phyloP scores from a whole-genome alignment of 2,329 filamentous ascomycete species.

The Paraphaeosphaeria sporulosa region DNA sequence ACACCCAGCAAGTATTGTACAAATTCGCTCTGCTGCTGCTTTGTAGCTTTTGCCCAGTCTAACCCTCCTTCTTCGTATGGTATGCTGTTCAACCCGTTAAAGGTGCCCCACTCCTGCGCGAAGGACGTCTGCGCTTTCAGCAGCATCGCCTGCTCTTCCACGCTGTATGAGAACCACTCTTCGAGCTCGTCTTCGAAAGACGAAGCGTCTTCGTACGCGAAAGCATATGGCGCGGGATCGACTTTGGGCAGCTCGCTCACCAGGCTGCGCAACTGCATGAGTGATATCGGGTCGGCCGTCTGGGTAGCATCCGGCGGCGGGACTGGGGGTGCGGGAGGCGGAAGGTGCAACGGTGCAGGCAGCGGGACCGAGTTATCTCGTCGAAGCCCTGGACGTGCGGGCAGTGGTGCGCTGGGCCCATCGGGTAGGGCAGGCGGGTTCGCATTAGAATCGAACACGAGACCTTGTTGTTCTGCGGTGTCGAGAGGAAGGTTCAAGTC shows the following conservation, averaged over 20 bases:
- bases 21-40: constrained; percentile 65
- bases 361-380: constrained; percentile 51
- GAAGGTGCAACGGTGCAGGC: constrained; percentile 53
- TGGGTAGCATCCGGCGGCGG: constrained; percentile 40
- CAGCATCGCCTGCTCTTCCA: constrained; percentile 83
- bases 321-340: constrained; percentile 50
- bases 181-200: constrained; percentile 86
- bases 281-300: constrained; percentile 54
- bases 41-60: constrained; percentile 72
- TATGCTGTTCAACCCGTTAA: constrained; percentile 48
- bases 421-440: constrained; percentile 20
- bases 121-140: constrained; percentile 79
- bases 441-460: constrained; percentile 34
- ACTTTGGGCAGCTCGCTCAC: constrained; percentile 54
- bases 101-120: constrained; percentile 71
- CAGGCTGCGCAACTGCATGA: constrained; percentile 56
- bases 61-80: constrained; percentile 53
- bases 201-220: constrained; percentile 64
- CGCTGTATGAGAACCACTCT: constrained; percentile 96
- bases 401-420: constrained; percentile 33
- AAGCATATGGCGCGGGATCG: constrained; percentile 73
- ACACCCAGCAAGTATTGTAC: constrained; percentile 54
- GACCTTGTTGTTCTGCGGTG: constrained; percentile 44
- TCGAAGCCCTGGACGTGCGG: constrained; percentile 48
- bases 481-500: constrained; percentile 47